Evolutionary conservation across 805 yeast genomes (phyloP), one percentile per base, ranked within the genome.

Genomic region (Ogataea ganodermae): DNA sequence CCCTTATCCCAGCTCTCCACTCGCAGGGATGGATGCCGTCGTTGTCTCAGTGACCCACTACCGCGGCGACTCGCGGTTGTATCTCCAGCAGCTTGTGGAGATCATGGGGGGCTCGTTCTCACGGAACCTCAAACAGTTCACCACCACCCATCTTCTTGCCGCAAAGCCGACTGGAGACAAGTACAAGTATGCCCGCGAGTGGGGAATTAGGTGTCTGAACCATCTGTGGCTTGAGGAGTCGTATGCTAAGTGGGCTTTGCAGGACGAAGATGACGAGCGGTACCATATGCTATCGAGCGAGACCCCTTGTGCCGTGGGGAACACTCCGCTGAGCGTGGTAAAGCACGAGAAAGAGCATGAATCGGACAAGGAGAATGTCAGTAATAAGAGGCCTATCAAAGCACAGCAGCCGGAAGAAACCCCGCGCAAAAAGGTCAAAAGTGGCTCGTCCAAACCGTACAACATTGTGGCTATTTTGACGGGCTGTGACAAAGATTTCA

Each of bases 181-280:
- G 66, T 89, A 78, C 58, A 77, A 75, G 9, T 89, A 90, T 14
- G 95, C 94, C 0, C 61, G 71, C 28, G 74, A 75, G 51, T 90
- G 97, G 96, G 55, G 65, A 2, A 68, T 88, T 18, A 73, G 74
- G 24, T 71, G 85, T 2, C 83, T 88, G 1, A 90, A 86, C 59
- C 96, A 89, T 65, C 60, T 83, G 12, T 92, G 99, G 99, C 66
- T 92, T 12, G 98, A 92, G 60, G 91, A 87, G 45, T 78, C 89
- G 35, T 92, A 75, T 52, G 70, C 77, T 0, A 65, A 74, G 38
- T 86, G 94, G 91, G 68, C 67, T 42, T 54, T 73, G 4, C 74
- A 76, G 54, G 79, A 81, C 36, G 74, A 65, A 3, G 56, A 67
- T 0, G 59, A 64, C 13, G 72, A 78, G 2, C 70, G 78, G 26